phyloP scores from a whole-genome alignment of 495 filamentous ascomycete genomes.

The Achaetomiella virescens region DNA sequence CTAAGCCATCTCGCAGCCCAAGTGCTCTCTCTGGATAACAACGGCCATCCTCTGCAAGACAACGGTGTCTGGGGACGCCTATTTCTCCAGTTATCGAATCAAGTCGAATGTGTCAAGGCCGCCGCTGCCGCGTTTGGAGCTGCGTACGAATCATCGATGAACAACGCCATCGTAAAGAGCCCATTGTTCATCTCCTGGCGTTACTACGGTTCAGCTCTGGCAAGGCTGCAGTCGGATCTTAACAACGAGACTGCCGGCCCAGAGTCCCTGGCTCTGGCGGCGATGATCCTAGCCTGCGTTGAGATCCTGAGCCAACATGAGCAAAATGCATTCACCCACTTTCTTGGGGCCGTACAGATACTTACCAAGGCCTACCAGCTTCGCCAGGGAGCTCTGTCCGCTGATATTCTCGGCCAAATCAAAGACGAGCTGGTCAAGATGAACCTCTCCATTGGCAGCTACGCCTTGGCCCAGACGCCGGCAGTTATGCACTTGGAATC shows the following conservation, averaged over 20 bases:
- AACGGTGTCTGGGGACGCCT: neutral
- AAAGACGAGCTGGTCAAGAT: too few relatives aligned
- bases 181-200: too few relatives aligned
- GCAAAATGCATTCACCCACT: too few relatives aligned
- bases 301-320: neutral
- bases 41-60: neutral
- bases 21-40: neutral
- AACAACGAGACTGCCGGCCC: neutral
- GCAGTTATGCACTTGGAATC: too few relatives aligned
- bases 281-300: neutral
- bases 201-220: too few relatives aligned
- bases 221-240: too few relatives aligned
- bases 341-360: too few relatives aligned
- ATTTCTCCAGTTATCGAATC: neutral
- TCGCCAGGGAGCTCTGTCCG: too few relatives aligned
- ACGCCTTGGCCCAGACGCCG: too few relatives aligned
- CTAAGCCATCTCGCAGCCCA: neutral
- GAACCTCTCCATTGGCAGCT: too few relatives aligned
- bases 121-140: neutral
- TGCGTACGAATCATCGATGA: neutral
- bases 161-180: neutral
- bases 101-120: neutral
- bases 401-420: too few relatives aligned
- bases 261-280: neutral
- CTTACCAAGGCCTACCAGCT: too few relatives aligned